Conservation (phyloP, 192 early-diverging fungal genomes). For the Coemansia sp. region DNA sequence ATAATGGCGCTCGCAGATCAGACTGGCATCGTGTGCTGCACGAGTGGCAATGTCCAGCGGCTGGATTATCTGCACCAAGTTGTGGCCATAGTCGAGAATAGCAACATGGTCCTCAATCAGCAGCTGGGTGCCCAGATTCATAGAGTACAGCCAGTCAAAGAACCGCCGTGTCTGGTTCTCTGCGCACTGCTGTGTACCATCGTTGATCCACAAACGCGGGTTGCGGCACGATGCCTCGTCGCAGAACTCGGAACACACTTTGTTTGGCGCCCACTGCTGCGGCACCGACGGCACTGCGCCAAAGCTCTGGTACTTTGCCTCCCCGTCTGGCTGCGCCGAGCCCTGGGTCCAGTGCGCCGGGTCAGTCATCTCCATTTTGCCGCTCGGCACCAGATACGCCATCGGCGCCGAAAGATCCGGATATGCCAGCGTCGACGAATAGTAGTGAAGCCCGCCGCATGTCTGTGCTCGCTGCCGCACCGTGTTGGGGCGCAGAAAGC, state of each 20-base stretch:
- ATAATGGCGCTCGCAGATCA: slow-evolving; percentile 52
- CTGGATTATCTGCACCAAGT: slow-evolving; percentile 59
- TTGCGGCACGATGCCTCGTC: slow-evolving; percentile 39
- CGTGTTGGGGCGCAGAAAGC: slow-evolving; percentile 22
- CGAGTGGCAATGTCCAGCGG: slow-evolving; percentile 56
- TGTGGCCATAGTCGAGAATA: slow-evolving; percentile 57
- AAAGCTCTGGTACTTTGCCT: neutral
- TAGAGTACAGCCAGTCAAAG: slow-evolving; percentile 63
- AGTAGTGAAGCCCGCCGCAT: slow-evolving; percentile 16
- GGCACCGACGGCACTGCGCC: slow-evolving; percentile 2
- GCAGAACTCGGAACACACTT: slow-evolving; percentile 46
- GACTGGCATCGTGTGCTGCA: slow-evolving; percentile 54
- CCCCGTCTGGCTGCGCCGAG: neutral
- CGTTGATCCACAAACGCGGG: slow-evolving; percentile 50
- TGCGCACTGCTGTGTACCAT: slow-evolving; percentile 46
- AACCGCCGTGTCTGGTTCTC: slow-evolving; percentile 57
- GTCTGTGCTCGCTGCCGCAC: neutral
- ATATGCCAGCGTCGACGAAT: slow-evolving; percentile 43
- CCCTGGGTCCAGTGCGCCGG: slow-evolving; percentile 28
- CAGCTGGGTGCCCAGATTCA: slow-evolving; percentile 63
- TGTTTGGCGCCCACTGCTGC: slow-evolving; percentile 47
- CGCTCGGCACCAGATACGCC: slow-evolving; percentile 50
- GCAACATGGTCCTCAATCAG: slow-evolving; percentile 63
- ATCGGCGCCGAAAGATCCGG: slow-evolving; percentile 43
- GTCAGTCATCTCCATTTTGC: slow-evolving; percentile 54